A percentile compares a stretch with the other conserved stretches of the same genome.
Conservation (phyloP, 2,329 filamentous ascomycete genomes). For the Ophiocordyceps camponoti-leonardi region DNA sequence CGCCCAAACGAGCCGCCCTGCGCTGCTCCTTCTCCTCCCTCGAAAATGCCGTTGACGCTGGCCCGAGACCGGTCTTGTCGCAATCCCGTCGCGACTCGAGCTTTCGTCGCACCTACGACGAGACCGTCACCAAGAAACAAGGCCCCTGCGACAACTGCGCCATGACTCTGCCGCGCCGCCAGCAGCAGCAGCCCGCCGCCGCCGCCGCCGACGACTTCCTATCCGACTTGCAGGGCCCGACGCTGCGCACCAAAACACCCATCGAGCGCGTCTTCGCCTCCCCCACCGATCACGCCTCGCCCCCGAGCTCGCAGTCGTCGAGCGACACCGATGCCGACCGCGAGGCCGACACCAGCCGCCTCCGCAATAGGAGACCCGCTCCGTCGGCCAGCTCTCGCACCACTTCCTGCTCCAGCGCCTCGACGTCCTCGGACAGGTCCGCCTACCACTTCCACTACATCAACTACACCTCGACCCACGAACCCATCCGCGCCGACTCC, state of each 20-base stretch:
- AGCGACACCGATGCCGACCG: conserved; percentile 36
- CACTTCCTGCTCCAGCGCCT: conserved; percentile 36
- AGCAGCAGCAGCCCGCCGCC: conserved; percentile 6
- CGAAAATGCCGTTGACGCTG: conserved; percentile 33
- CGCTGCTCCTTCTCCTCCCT: conserved; percentile 23
- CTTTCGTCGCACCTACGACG: conserved; percentile 46
- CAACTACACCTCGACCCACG: conserved; percentile 52
- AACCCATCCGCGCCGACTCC: conserved; percentile 41
- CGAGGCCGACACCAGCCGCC: conserved; percentile 18
- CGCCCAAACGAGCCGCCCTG: conserved; percentile 20
- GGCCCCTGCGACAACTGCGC: conserved; percentile 53
- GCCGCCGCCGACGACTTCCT: conserved; percentile 11
- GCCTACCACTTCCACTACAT: conserved; percentile 45
- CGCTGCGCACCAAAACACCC: conserved; percentile 41
- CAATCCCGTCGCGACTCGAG: conserved; percentile 35
- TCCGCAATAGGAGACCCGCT: conserved; percentile 22
- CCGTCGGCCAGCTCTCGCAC: conserved; percentile 24
- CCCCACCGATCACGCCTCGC: conserved; percentile 27
- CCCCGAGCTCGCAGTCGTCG: conserved; percentile 33
- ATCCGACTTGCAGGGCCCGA: conserved; percentile 30
- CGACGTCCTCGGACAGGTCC: conserved; percentile 26
- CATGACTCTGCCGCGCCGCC: conserved; percentile 37
- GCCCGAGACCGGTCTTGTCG: conserved; percentile 26
- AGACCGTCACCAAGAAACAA: conserved; percentile 45
- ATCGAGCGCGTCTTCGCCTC: conserved; percentile 39